These are phyloP conservation scores for Endothia cerciana DNA, from an alignment of 2,329 filamentous ascomycete species.

Conservation along the genomic window DNA sequence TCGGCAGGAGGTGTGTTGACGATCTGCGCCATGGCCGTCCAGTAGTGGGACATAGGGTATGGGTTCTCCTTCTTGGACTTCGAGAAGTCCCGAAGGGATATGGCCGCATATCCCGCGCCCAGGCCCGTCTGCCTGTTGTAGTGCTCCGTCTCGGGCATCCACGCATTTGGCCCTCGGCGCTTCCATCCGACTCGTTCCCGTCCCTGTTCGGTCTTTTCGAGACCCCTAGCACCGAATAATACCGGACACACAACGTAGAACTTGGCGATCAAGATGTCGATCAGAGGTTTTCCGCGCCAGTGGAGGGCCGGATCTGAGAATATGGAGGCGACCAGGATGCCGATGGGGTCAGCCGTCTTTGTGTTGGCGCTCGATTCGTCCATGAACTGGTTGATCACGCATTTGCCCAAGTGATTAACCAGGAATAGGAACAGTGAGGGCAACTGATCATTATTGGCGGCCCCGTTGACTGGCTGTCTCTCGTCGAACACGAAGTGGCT, in stretches of 20 bases:
- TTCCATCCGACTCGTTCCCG: constrained; percentile 74
- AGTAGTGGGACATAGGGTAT: constrained; percentile 80
- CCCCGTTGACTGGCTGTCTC: constrained; percentile 45
- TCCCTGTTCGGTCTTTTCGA: constrained; percentile 72
- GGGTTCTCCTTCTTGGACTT: constrained; percentile 71
- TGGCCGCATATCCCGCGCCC: constrained; percentile 79
- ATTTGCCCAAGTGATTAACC: constrained; percentile 72
- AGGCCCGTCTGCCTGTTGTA: constrained; percentile 82
- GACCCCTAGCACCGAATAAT: constrained; percentile 81
- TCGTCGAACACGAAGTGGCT: constrained; percentile 52
- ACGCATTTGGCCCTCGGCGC: constrained; percentile 58
- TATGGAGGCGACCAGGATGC: constrained; percentile 68
- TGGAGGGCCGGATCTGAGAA: constrained; percentile 67
- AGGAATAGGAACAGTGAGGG: constrained; percentile 71
- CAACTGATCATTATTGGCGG: constrained; percentile 51
- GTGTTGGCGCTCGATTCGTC: constrained; percentile 63
- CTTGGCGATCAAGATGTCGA: constrained; percentile 82
- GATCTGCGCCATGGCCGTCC: constrained; percentile 76
- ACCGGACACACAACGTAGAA: constrained; percentile 80
- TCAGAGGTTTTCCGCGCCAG: constrained; percentile 67
- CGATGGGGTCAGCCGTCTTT: constrained; percentile 71
- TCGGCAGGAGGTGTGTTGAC: constrained; percentile 72
- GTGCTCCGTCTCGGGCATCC: constrained; percentile 72
- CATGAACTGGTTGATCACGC: constrained; percentile 66
- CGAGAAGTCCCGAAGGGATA: constrained; percentile 82